phyloP scores from a whole-genome alignment of 257 asterid genomes.

The Penstemon davidsonii region DNA sequence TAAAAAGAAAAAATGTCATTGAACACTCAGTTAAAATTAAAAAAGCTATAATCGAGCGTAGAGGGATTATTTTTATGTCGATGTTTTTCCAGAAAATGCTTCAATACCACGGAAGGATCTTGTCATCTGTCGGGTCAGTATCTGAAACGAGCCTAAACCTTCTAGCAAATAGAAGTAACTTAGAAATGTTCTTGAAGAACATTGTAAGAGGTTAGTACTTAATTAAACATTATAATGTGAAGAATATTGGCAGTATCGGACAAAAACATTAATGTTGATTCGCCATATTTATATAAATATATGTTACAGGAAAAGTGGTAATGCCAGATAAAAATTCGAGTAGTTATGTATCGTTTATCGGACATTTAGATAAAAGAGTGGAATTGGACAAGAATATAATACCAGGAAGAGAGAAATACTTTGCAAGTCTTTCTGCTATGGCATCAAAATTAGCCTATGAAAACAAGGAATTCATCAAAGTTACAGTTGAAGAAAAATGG shows the following conservation, averaged over 20 bases:
- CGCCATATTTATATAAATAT: neutral
- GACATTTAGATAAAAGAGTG: slow-evolving; percentile 56
- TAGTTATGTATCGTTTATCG: slow-evolving; percentile 40
- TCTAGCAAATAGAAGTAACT: slow-evolving; percentile 28
- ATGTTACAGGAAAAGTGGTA: slow-evolving; percentile 44
- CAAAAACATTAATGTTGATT: neutral
- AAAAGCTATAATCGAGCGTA: slow-evolving; percentile 9
- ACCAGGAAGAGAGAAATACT: slow-evolving; percentile 45
- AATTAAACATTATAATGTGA: too few species aligned
- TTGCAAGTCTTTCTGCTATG: slow-evolving; percentile 47
- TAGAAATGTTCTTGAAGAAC: slow-evolving; percentile 26
- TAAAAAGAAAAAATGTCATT: slow-evolving; percentile 13
- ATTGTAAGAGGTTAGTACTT: slow-evolving; percentile 36
- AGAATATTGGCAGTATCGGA: neutral
- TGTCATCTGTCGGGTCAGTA: slow-evolving; percentile 25
- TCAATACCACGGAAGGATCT: slow-evolving; percentile 3
- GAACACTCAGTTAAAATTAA: slow-evolving; percentile 13
- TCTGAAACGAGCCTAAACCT: slow-evolving; percentile 39
- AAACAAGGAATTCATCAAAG: slow-evolving; percentile 45
- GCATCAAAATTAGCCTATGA: slow-evolving; percentile 77
- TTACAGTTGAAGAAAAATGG: slow-evolving; percentile 52
- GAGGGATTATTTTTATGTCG: slow-evolving; percentile 30
- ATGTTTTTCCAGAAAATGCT: slow-evolving; percentile 30
- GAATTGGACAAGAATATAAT: slow-evolving; percentile 50
- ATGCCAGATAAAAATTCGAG: slow-evolving; percentile 36